Base-by-base conservation (phyloP, 1,284 basidiomycete species). In the Veloboletus limbatus region DNA sequence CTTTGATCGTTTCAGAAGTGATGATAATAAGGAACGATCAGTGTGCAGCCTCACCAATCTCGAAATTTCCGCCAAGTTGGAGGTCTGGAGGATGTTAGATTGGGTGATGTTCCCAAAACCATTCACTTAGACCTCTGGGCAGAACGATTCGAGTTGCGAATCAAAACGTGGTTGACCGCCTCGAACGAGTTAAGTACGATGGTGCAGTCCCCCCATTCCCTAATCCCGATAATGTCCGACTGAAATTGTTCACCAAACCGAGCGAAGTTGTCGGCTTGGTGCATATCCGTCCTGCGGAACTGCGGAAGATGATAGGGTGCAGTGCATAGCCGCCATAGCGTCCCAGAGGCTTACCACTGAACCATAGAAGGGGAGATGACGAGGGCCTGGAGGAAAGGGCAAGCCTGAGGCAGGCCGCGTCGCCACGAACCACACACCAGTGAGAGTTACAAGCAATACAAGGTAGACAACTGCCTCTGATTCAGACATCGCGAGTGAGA, bases 101-200 rank as follows among this genome's bases (percentile, higher is more conserved):
- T 11, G 26, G n/a, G n/a, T n/a, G n/a, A n/a, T n/a, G n/a, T n/a
- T n/a, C n/a, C n/a, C n/a, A n/a, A 27, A n/a, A 27, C 7, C 8
- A 34, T 33, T 22, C 24, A 16, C 25, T 20, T 43, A 7, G 3
- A 47, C 46, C 46, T 47, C 11, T 45, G 32, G 8, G 46, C 35
- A 32, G 46, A 37, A 16, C 25, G 43, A n/a, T 47, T 32, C 13
- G 46, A 47, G 26, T 47, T 47, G 28, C 26, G 44, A 27, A 38
- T 46, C 24, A 47, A 26, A 21, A 48, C 14, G 25, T 16, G 21
- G 18, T 47, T 47, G 28, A 47, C 35, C 2, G 46, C 46, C n/a
- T 47, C 46, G 25, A 47, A 47, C 11, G 46, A 47, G 16, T 47
- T 47, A 16, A 47, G 43, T 11, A 47, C 46, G 10, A 47, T n/a